Conservation (phyloP, 352 stramenopile genomes). For the Pythium vanterpoolii region DNA sequence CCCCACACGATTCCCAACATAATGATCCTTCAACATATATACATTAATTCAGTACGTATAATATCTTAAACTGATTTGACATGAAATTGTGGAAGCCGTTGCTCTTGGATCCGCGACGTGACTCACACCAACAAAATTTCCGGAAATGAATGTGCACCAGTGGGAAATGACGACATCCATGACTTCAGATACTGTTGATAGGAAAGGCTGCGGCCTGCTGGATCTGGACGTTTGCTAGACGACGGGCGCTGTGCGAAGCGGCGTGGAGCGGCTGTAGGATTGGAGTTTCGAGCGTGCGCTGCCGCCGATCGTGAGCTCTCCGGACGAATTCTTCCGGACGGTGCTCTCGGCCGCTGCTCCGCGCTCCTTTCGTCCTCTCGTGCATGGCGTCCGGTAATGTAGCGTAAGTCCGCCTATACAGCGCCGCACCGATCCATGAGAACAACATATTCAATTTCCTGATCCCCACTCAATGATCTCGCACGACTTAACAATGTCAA, state of each 20-base stretch:
- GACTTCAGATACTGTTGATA: constrained; percentile 8
- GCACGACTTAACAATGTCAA: neutral
- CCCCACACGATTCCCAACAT: too few species aligned
- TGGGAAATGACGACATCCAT: constrained; percentile 2
- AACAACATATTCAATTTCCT: neutral
- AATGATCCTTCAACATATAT: neutral
- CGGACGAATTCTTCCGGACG: neutral
- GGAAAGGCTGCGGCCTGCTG: neutral
- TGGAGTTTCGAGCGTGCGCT: neutral
- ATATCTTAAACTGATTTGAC: neutral
- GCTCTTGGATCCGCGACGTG: neutral
- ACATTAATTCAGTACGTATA: neutral
- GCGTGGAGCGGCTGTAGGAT: neutral
- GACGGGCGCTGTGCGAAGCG: neutral
- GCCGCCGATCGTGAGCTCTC: neutral
- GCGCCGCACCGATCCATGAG: neutral
- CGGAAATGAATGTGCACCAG: neutral
- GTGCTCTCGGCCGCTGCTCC: neutral
- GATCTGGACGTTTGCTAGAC: neutral
- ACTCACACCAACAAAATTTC: neutral
- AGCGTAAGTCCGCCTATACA: neutral
- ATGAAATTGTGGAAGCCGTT: neutral
- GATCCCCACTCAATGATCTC: too few species aligned
- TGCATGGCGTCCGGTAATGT: too few species aligned
- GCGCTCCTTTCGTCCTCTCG: neutral